Conservation (phyloP, 495 filamentous ascomycete species). For the Penicillium herquei region DNA sequence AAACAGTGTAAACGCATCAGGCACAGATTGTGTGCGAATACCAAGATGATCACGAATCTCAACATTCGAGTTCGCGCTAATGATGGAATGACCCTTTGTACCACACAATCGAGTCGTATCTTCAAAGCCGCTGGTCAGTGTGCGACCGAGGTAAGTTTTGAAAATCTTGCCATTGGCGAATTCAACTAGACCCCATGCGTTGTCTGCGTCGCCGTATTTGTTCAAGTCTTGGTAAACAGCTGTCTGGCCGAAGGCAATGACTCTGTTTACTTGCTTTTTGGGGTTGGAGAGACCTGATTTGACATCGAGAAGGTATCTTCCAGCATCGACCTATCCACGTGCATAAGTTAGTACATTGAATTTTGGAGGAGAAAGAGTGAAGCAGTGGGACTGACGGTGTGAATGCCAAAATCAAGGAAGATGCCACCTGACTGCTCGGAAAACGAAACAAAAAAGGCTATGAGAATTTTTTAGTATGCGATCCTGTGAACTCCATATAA, state of each 20-base stretch:
- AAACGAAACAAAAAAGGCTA: conserved; percentile 17
- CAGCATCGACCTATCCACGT: conserved; percentile 13
- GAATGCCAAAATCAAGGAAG: conserved; percentile 19
- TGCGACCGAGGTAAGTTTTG: conserved; percentile 17
- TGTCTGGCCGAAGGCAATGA: conserved; percentile 17
- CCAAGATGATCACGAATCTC: conserved; percentile 15
- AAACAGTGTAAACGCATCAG: conserved; percentile 19
- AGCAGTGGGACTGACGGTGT: conserved; percentile 8
- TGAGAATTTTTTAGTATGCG: not conserved
- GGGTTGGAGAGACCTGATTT: conserved; percentile 14
- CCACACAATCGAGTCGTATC: conserved; percentile 17
- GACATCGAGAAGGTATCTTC: conserved; percentile 18
- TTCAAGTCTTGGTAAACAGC: conserved; percentile 14
- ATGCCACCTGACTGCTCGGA: conserved; percentile 17
- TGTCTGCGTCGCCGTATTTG: conserved; percentile 16
- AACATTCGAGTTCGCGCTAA: conserved; percentile 18
- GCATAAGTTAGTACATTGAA: not conserved
- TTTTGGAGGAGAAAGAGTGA: not conserved
- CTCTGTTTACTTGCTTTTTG: conserved; percentile 20
- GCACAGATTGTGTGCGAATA: conserved; percentile 15
- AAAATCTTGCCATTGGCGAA: conserved; percentile 18
- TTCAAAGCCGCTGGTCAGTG: conserved; percentile 17
- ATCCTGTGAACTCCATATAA: not conserved
- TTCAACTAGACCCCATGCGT: conserved; percentile 18
- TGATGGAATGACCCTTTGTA: conserved; percentile 18